Base-by-base conservation (phyloP, 768 basidiomycete species). In the Albatrellus ellisii region DNA sequence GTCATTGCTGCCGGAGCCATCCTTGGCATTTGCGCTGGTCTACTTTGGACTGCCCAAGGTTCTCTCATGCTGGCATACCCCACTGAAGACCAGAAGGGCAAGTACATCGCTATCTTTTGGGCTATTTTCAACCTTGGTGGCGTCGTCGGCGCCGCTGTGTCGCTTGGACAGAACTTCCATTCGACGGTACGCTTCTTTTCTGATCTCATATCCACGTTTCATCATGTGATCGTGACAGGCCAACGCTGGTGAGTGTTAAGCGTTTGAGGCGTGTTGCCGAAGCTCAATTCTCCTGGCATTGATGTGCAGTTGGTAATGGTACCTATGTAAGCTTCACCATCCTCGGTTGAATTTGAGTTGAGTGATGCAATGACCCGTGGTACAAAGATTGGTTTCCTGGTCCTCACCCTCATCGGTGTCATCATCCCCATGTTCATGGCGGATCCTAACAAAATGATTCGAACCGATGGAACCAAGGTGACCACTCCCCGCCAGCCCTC, bases 31-130 rank as follows among this genome's bases (percentile, higher is more conserved):
- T 83, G 79, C 52, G 85, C 73, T 11, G 72, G 67, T 12, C 54
- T 89, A 33, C 62, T 88, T 6, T 88, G 86, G 86, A 79, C 84
- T 0, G 81, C 84, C 0, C 85, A 89, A 53, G 87, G 84, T n/a
- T 78, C 75, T 14, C 62, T 89, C 45, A 87, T 88, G 77, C 61
- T 90, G 58, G 74, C 82, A 4, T 89, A 89, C 57, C 81, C 85
- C 0, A 85, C 81, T 0, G 85, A 89, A 56, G 54, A 59, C 35
- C 73, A 88, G 56, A 89, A 89, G 57, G 85, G 85, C 12, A 63
- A 60, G 25, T 87, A 70, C 59, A 85, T 89, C 39, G 77, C 70
- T 29, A 73, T 85, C 35, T 89, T 88, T 62, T 89, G 86, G 86
- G 62, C 70, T 33, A 81, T 88, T 46, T 89, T 90, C 64, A 87